A percentile compares a stretch with the other conserved stretches of the same genome.
Evolutionary conservation across 1,284 basidiomycete genomes (phyloP).

Genomic region (Leccinum griseonigrum): DNA sequence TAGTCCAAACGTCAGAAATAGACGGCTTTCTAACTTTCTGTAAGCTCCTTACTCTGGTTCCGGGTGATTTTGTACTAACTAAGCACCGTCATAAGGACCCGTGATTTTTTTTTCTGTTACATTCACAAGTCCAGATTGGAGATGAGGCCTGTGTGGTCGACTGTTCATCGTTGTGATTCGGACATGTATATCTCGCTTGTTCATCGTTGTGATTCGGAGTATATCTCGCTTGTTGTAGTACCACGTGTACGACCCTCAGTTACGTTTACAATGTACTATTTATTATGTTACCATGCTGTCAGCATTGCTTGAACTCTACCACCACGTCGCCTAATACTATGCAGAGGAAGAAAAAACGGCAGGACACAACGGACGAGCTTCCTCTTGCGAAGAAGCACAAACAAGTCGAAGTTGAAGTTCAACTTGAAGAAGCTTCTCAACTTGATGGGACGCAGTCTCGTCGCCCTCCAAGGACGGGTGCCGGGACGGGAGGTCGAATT

Average conservation of each 20-base stretch:
- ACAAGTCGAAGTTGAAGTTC: background rate
- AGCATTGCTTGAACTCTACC: background rate
- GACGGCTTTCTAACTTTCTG: background rate
- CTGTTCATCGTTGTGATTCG: too few species aligned
- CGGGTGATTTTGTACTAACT: too few species aligned
- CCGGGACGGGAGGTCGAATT: too few species aligned
- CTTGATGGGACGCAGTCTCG: too few species aligned
- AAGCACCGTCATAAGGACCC: too few species aligned
- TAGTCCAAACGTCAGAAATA: background rate
- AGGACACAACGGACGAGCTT: background rate
- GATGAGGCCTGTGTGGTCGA: too few species aligned
- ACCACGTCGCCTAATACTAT: background rate
- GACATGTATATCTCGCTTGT: background rate
- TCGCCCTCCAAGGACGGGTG: too few species aligned
- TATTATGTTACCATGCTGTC: background rate
- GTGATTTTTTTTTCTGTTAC: too few species aligned
- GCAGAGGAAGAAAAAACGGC: background rate
- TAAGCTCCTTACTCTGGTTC: too few species aligned
- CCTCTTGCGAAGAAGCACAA: too few species aligned
- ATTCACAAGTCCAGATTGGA: too few species aligned
- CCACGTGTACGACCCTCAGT: background rate
- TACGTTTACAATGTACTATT: background rate
- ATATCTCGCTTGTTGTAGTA: background rate
- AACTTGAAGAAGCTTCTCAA: background rate
- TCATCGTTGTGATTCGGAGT: background rate